These are phyloP conservation scores for Xylaria sp. DNA, from an alignment of 2,329 filamentous ascomycete genomes.

Conservation along the genomic window DNA sequence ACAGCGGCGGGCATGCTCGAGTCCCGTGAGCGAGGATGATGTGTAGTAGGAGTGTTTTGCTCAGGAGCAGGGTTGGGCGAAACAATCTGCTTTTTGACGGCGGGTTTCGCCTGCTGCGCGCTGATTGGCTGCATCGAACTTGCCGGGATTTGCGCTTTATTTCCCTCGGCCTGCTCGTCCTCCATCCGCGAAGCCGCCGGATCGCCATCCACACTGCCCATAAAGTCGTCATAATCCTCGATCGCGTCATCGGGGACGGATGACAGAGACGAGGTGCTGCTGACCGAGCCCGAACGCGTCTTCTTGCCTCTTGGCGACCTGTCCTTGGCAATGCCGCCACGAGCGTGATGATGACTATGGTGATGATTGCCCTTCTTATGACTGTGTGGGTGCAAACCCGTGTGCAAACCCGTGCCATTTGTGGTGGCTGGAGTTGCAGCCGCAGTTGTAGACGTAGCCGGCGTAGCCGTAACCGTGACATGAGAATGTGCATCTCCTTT, in stretches of 20 bases:
- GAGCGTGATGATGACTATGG: conserved; percentile 30
- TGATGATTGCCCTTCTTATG: conserved; percentile 25
- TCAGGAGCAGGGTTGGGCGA: conserved; percentile 48
- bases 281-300: conserved; percentile 46
- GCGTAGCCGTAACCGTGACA: background rate
- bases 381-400: conserved; percentile 21
- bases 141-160: conserved; percentile 50
- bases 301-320: conserved; percentile 43
- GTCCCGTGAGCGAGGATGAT: conserved; percentile 42
- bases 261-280: conserved; percentile 50
- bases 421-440: background rate
- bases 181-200: conserved; percentile 46
- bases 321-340: conserved; percentile 33
- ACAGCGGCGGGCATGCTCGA: conserved; percentile 50
- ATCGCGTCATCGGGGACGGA: conserved; percentile 50
- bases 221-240: conserved; percentile 48
- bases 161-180: conserved; percentile 47
- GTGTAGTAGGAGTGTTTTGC: conserved; percentile 44
- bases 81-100: conserved; percentile 51
- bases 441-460: background rate
- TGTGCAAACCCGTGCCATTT: conserved; percentile 22
- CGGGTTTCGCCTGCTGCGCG: conserved; percentile 49
- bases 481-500: conserved; percentile 14
- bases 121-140: conserved; percentile 50
- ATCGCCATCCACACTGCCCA: conserved; percentile 48